Conservation (phyloP, 306 rosid species). For the Trifolium subterraneum region DNA sequence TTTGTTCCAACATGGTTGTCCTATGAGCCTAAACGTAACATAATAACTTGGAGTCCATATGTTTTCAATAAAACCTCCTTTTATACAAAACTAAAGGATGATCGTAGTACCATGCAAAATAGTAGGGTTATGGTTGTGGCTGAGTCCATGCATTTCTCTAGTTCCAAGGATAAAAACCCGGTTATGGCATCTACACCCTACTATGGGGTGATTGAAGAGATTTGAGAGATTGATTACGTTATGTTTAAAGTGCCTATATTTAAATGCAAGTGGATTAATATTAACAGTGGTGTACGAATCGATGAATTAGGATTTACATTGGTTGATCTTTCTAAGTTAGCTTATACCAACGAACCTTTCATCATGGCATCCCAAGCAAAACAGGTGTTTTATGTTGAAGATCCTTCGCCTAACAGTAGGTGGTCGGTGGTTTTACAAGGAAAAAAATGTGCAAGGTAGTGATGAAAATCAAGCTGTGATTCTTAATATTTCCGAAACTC, state of each 20-base stretch:
- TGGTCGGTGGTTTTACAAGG: neutral
- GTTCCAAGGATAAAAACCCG: no score
- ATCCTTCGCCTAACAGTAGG: neutral
- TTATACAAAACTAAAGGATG: neutral
- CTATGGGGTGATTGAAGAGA: no score
- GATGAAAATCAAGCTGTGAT: neutral
- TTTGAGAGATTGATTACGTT: no score
- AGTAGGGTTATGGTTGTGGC: neutral
- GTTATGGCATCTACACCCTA: no score
- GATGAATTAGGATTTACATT: no score
- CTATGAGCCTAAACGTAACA: neutral
- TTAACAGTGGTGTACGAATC: no score
- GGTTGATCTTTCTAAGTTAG: neutral
- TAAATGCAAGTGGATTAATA: no score
- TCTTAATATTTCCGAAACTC: neutral
- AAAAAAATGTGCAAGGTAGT: neutral
- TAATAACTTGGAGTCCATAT: neutral
- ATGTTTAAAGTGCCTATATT: no score
- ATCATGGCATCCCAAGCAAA: neutral
- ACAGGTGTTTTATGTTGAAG: neutral
- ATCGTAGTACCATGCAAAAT: neutral
- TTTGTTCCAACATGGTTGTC: no score
- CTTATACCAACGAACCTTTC: neutral
- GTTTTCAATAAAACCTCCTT: conserved; percentile 3
- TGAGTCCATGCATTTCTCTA: neutral